Evolutionary conservation across 257 asterid genomes (phyloP).

Genomic region (Solanum neorickii): DNA sequence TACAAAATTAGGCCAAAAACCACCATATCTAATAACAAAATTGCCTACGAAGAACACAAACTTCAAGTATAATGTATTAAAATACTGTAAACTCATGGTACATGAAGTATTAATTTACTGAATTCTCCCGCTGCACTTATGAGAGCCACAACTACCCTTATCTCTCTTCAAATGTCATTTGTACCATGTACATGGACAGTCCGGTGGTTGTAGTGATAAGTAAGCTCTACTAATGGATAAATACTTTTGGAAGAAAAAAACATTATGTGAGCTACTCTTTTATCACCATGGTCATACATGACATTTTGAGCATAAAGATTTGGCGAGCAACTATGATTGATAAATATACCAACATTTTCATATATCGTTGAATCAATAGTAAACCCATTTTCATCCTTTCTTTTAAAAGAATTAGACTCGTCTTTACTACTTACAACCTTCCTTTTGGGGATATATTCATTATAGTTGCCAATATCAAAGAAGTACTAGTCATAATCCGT

Average conservation of each 20-base stretch:
- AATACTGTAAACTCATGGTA: no score
- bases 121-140: conserved; percentile 7
- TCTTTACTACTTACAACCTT: not conserved
- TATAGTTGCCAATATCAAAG: not conserved
- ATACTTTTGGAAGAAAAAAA: conserved; percentile 26
- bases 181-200: conserved; percentile 4
- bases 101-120: not conserved
- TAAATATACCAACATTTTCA: conserved; percentile 33
- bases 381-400: no score
- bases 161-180: conserved; percentile 13
- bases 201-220: conserved; percentile 5
- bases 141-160: conserved; percentile 15
- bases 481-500: conserved; percentile 2
- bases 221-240: no score
- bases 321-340: conserved; percentile 24
- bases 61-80: no score
- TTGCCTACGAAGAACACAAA: no score
- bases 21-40: no score
- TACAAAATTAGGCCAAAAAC: no score
- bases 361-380: no score
- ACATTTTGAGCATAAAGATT: conserved; percentile 26
- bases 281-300: conserved; percentile 22
- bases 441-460: not conserved
- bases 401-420: not conserved
- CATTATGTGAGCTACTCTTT: conserved; percentile 35